Evolutionary conservation across 2,329 filamentous ascomycete genomes (phyloP), one percentile per base, ranked within the genome.

Genomic region (Penicillium sp.): DNA sequence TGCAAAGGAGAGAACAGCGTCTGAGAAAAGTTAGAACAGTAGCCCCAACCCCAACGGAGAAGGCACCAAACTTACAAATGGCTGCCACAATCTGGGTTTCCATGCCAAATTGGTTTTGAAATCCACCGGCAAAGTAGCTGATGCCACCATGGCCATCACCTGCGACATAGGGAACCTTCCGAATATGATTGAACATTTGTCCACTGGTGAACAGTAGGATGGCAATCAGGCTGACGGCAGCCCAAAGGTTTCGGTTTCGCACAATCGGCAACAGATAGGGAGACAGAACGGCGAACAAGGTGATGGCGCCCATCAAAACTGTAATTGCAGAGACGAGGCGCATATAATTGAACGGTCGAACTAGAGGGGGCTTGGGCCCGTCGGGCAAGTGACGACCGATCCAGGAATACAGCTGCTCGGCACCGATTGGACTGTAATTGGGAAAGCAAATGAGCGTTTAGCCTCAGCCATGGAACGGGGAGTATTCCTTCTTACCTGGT

Each of bases 181-280:
- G 85, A 68, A 99, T 99, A 69, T 97, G 92, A 74, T 97, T 99
- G 82, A 95, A 99, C 95, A 99, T 99, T 75, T 97, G 92, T 32
- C 94, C 95, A 64, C 89, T 94, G 40, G 89, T 97, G 76, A 97
- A 99, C 51, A 97, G 80, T 34, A 99, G 83, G 57, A 99, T 92
- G 12, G 86, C 81, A 65, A 97, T 91, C 61, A 99, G 78, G 73
- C 89, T 96, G 65, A 95, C 75, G 18, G 89, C 90, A 20, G 93
- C 92, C 94, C 94, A 99, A 15, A 97, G 76, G 66, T 96, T 97
- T 62, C 93, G 88, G 78, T 88, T 97, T 72, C 91, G 90, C 29
- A 97, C 72, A 53, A 97, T 67, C 3, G 93, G 93, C 9, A 93
- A 69, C 10, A 97, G 67, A 65, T 92, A 95, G 5, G 90, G 90